These are phyloP conservation scores for Lactifluus volemus DNA, from an alignment of 768 basidiomycete species.

Conservation along the genomic window DNA sequence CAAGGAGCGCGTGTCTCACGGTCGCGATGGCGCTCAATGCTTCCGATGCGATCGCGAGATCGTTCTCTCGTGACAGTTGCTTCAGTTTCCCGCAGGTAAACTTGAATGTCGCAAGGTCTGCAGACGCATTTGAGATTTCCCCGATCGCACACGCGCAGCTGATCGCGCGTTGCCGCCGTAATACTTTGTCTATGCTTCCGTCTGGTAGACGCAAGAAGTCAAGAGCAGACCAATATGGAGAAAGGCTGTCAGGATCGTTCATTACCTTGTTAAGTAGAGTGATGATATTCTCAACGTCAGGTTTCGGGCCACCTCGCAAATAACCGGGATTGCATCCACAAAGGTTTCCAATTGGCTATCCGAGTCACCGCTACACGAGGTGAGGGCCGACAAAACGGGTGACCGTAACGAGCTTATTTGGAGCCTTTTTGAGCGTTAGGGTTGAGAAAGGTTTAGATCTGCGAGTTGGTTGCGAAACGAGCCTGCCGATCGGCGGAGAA, in stretches of 20 bases:
- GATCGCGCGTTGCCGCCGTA: slow-evolving; percentile 6
- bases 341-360: not conserved
- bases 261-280: not conserved
- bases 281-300: not conserved
- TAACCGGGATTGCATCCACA: not conserved
- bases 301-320: not conserved
- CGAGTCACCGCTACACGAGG: not conserved
- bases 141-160: slow-evolving; percentile 6
- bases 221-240: slow-evolving; percentile 1
- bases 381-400: too few species aligned
- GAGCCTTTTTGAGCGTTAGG: too few species aligned
- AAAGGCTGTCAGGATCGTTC: not conserved
- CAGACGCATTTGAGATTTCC: slow-evolving; percentile 1
- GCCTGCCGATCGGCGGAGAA: too few species aligned
- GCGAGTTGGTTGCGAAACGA: too few species aligned
- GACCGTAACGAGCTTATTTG: too few species aligned
- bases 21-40: not conserved
- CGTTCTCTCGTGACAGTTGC: not conserved
- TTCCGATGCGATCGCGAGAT: not conserved
- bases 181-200: slow-evolving; percentile 4
- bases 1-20: not conserved
- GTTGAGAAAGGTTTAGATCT: too few species aligned
- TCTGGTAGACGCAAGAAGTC: not conserved
- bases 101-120: not conserved
- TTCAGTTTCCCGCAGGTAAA: not conserved